A percentile compares a stretch with the other conserved stretches of the same genome.
phyloP scores from a whole-genome alignment of 495 filamentous ascomycete species.

The Penicillium angulare region DNA sequence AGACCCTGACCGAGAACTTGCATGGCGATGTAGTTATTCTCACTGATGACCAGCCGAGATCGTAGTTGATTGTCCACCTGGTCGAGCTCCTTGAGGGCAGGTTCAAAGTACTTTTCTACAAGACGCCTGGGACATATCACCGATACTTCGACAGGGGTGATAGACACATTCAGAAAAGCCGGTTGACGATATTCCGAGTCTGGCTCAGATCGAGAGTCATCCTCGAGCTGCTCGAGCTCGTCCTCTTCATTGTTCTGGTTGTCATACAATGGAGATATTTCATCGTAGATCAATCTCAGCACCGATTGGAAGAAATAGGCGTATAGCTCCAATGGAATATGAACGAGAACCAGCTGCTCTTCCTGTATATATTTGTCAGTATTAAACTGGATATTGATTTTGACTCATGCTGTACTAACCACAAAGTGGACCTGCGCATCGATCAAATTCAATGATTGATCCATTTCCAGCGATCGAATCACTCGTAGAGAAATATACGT shows the following conservation, averaged over 20 bases:
- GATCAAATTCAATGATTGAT: conserved; percentile 48
- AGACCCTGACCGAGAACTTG: conserved; percentile 84
- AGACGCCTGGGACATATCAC: conserved; percentile 79
- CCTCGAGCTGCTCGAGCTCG: conserved; percentile 11
- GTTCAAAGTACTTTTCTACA: conserved; percentile 70
- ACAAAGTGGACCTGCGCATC: conserved; percentile 57
- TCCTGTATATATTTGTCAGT: conserved; percentile 57
- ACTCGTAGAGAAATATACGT: too few species aligned
- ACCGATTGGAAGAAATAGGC: conserved; percentile 79
- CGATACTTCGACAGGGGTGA: conserved; percentile 91
- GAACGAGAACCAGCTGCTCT: conserved; percentile 80
- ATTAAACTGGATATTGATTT: not conserved
- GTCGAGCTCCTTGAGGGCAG: conserved; percentile 54
- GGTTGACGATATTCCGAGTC: conserved; percentile 47
- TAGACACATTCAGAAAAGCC: conserved; percentile 87
- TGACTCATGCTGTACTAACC: conserved; percentile 35
- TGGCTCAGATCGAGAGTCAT: conserved; percentile 31
- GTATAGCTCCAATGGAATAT: conserved; percentile 84
- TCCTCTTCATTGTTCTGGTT: conserved; percentile 14
- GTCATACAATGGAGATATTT: conserved; percentile 36
- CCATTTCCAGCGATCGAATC: too few species aligned
- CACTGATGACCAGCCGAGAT: conserved; percentile 66
- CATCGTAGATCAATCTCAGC: conserved; percentile 75
- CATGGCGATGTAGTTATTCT: conserved; percentile 83
- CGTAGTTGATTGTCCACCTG: conserved; percentile 29